These are phyloP conservation scores for Pestalotiopsis sp. DNA, from an alignment of 2,329 filamentous ascomycete genomes.

Conservation along the genomic window DNA sequence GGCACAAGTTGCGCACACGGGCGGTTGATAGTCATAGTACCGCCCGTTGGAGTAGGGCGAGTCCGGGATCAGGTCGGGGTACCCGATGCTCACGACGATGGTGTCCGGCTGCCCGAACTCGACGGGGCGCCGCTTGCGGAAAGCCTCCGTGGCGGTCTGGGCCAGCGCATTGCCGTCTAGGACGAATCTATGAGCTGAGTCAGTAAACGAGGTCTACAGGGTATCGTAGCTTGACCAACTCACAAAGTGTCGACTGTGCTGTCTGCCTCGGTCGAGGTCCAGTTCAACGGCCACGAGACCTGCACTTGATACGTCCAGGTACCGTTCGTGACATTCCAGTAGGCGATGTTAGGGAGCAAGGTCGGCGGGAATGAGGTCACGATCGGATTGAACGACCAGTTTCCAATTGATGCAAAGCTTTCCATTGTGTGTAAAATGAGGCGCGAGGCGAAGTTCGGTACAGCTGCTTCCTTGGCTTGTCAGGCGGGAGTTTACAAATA, in stretches of 20 bases:
- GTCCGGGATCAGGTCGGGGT: conserved; percentile 21
- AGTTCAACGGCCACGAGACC: conserved; percentile 19
- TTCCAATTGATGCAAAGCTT: background rate
- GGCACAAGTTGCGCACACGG: background rate
- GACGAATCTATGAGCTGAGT: conserved; percentile 18
- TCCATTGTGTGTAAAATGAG: background rate
- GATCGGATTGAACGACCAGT: conserved; percentile 18
- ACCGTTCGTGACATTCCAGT: conserved; percentile 18
- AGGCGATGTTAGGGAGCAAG: conserved; percentile 17
- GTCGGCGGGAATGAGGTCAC: conserved; percentile 14
- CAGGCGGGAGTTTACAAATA: background rate
- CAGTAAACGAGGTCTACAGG: background rate
- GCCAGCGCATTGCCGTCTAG: conserved; percentile 28
- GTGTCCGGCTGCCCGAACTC: conserved; percentile 23
- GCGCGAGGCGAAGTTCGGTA: background rate
- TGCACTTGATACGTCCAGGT: conserved; percentile 16
- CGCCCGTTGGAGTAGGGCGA: conserved; percentile 22
- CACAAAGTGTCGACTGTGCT: conserved; percentile 3
- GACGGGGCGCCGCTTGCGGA: conserved; percentile 25
- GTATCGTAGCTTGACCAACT: background rate
- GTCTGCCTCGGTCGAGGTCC: conserved; percentile 8
- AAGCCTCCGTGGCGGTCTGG: conserved; percentile 25
- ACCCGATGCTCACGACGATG: conserved; percentile 28
- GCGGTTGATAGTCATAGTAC: conserved; percentile 21
- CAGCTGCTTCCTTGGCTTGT: background rate